phyloP scores from a whole-genome alignment of 2,329 filamentous ascomycete species.

The Botrytis fragariae region DNA sequence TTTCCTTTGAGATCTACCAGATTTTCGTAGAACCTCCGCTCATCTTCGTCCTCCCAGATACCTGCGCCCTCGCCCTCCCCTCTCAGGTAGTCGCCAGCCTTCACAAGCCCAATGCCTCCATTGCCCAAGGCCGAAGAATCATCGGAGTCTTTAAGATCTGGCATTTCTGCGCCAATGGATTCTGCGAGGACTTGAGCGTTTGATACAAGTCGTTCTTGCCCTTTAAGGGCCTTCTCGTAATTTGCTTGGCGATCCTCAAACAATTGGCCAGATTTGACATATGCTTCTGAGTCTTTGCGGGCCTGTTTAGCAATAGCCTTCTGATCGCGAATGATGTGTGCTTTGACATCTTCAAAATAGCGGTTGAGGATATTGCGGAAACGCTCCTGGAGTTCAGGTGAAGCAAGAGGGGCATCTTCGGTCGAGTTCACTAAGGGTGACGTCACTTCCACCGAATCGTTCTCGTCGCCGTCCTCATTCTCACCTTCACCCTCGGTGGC shows the following conservation, averaged over 20 bases:
- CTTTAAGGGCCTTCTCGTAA: constrained; percentile 90
- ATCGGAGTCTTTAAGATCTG: constrained; percentile 82
- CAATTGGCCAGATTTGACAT: constrained; percentile 96
- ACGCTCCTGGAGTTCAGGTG: constrained; percentile 74
- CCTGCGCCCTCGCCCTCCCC: constrained; percentile 87
- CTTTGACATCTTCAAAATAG: constrained; percentile 92
- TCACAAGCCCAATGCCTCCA: constrained; percentile 86
- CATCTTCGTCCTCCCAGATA: constrained; percentile 98
- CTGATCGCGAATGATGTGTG: constrained; percentile 85
- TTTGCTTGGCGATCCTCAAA: constrained; percentile 96
- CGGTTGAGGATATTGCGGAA: constrained; percentile 82
- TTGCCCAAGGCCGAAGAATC: constrained; percentile 62
- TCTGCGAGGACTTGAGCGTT: constrained; percentile 93
- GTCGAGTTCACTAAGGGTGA: constrained; percentile 44
- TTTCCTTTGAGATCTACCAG: constrained; percentile 92
- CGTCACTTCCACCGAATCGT: constrained; percentile 46
- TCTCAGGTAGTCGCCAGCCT: constrained; percentile 87
- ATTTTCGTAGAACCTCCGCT: constrained; percentile 97
- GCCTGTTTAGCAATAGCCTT: constrained; percentile 83
- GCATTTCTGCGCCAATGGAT: constrained; percentile 86
- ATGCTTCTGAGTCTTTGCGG: constrained; percentile 93
- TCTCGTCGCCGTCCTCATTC: constrained; percentile 37
- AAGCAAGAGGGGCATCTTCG: constrained; percentile 71
- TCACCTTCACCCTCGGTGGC: constrained; percentile 50
- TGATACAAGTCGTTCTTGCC: constrained; percentile 82